phyloP scores from a whole-genome alignment of 2,329 filamentous ascomycete genomes.

The Pseudophaeomoniella oleicola region DNA sequence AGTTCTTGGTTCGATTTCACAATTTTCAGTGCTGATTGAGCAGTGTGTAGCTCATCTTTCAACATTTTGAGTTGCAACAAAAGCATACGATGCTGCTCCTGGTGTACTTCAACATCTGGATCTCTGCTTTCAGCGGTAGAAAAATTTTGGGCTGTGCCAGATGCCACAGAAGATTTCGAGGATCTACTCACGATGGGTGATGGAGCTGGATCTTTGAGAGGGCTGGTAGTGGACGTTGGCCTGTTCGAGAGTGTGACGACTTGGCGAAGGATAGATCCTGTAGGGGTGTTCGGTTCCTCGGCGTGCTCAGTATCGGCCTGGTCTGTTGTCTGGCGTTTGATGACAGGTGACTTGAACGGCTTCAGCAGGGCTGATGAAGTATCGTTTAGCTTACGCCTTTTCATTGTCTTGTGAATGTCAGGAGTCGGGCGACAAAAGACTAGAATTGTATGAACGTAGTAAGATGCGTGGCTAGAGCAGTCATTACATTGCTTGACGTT shows the following conservation, averaged over 20 bases:
- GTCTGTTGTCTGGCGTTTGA: conserved; percentile 24
- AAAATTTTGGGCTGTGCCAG: background rate
- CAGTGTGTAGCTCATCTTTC: conserved; percentile 31
- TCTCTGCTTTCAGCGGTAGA: conserved; percentile 6
- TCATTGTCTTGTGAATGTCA: conserved; percentile 20
- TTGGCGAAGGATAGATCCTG: background rate
- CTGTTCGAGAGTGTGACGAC: background rate
- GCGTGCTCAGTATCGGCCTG: conserved; percentile 7
- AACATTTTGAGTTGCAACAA: conserved; percentile 17
- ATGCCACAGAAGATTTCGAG: background rate
- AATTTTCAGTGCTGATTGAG: conserved; percentile 39
- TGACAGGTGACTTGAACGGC: conserved; percentile 55
- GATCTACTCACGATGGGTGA: background rate
- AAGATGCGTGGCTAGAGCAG: too few species aligned
- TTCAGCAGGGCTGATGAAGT: conserved; percentile 46
- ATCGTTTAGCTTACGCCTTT: conserved; percentile 49
- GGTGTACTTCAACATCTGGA: conserved; percentile 16
- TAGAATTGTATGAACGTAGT: too few species aligned
- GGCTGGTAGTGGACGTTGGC: background rate
- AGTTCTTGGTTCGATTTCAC: conserved; percentile 35
- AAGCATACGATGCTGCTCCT: conserved; percentile 21
- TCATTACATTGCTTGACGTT: too few species aligned
- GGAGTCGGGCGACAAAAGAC: too few species aligned
- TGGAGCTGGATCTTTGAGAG: background rate
- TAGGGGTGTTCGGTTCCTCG: conserved; percentile 2